These are phyloP conservation scores for Cucurbita pepo DNA, from an alignment of 306 rosid species.

Conservation along the genomic window DNA sequence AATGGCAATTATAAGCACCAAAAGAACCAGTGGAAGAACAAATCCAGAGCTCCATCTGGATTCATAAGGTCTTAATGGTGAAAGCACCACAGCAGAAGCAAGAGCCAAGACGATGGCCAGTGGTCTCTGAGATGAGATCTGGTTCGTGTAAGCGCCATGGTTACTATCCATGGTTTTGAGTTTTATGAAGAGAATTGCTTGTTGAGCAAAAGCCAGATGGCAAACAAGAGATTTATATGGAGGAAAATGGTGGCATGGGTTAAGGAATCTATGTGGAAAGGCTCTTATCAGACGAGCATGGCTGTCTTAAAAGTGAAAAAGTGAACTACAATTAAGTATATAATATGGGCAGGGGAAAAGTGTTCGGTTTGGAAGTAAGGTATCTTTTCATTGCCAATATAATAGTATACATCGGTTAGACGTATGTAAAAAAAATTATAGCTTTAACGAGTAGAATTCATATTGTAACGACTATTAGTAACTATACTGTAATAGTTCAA, in stretches of 20 bases:
- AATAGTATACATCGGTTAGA: too few species aligned
- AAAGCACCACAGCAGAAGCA: constrained; percentile 44
- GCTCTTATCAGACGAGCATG: constrained; percentile 20
- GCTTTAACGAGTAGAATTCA: too few species aligned
- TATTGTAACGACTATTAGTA: too few species aligned
- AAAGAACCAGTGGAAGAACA: constrained; percentile 66
- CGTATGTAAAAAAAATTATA: too few species aligned
- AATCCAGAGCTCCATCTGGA: constrained; percentile 58
- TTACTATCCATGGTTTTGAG: constrained; percentile 31
- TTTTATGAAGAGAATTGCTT: background rate
- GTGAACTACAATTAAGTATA: background rate
- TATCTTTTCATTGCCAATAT: constrained; percentile 10
- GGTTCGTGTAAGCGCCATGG: constrained; percentile 17
- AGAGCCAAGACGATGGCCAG: constrained; percentile 59
- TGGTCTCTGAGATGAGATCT: constrained; percentile 53
- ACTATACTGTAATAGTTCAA: too few species aligned
- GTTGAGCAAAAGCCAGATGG: background rate
- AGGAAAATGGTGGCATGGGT: constrained; percentile 10
- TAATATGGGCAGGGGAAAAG: background rate
- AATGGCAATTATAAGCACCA: constrained; percentile 62
- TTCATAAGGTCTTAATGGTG: constrained; percentile 46
- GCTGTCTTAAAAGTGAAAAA: constrained; percentile 67
- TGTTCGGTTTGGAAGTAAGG: constrained; percentile 22
- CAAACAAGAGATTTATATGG: constrained; percentile 26
- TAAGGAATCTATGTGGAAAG: constrained; percentile 52